These are phyloP conservation scores for Sclerotiophoma versabilis DNA, from an alignment of 2,329 filamentous ascomycete genomes.

Conservation along the genomic window DNA sequence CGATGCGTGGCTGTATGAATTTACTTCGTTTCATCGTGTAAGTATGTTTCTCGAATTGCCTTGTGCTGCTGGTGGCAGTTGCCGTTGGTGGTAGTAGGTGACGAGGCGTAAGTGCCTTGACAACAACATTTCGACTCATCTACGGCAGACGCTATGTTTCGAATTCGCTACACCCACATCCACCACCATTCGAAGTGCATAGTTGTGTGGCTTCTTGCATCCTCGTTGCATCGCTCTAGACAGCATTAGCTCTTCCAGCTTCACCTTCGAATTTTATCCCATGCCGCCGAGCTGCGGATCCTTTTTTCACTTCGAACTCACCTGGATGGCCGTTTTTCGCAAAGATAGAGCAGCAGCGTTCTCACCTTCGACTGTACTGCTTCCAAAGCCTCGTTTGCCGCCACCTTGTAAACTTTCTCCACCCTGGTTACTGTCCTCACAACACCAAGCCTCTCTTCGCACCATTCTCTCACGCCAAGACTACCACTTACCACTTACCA, in stretches of 20 bases:
- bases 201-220: not conserved
- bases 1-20: slow-evolving; percentile 12
- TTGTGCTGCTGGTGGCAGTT: not conserved
- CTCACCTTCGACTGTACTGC: not conserved
- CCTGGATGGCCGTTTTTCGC: not conserved
- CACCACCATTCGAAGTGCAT: too few species aligned
- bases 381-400: not conserved
- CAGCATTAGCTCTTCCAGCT: not conserved
- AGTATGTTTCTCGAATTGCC: not conserved
- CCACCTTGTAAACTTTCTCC: not conserved
- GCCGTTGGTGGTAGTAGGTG: too few species aligned
- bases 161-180: not conserved
- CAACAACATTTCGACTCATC: not conserved
- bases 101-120: not conserved
- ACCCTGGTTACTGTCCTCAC: not conserved
- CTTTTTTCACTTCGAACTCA: not conserved
- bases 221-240: not conserved
- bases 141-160: not conserved
- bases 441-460: not conserved
- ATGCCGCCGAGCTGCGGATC: not conserved
- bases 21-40: not conserved
- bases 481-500: too few species aligned
- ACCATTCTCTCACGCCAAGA: too few species aligned
- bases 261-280: not conserved
- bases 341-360: not conserved